Percentiles rank a stretch among this genome's conserved stretches.
These are phyloP conservation scores for Salix brachista DNA, from an alignment of 345 rosid genomes.

Conservation along the genomic window DNA sequence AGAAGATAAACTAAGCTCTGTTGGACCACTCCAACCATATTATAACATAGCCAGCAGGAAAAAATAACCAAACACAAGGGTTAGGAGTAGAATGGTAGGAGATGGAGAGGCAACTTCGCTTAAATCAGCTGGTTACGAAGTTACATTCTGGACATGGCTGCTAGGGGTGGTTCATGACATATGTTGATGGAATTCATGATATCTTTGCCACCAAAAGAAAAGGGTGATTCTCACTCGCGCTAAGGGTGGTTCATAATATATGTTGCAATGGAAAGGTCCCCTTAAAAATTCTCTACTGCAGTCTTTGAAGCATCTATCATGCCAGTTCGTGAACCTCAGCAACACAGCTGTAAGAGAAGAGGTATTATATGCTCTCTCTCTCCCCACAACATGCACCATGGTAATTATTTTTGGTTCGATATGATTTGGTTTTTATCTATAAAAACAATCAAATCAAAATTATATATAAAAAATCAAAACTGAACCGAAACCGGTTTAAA, in stretches of 20 bases:
- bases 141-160: slow-evolving; percentile 36
- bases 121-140: slow-evolving; percentile 20
- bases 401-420: no score
- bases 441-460: no score
- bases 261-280: slow-evolving; percentile 43
- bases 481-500: no score
- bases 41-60: neutral
- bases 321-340: slow-evolving; percentile 34
- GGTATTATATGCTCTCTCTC: slow-evolving; percentile 17
- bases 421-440: no score
- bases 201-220: slow-evolving; percentile 28
- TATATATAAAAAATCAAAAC: no score
- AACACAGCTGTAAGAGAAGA: slow-evolving; percentile 17
- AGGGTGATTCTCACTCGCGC: slow-evolving; percentile 44
- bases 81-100: neutral
- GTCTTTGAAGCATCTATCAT: slow-evolving; percentile 28
- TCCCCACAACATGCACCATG: neutral
- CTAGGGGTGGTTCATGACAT: neutral
- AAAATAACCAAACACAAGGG: neutral
- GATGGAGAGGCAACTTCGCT: slow-evolving; percentile 10
- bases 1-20: neutral
- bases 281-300: slow-evolving; percentile 30
- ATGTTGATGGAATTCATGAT: slow-evolving; percentile 26
- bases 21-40: neutral
- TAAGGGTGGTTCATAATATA: slow-evolving; percentile 31